Evolutionary conservation across 1,284 basidiomycete species (phyloP).

Genomic region (Heterobasidion occidentale): DNA sequence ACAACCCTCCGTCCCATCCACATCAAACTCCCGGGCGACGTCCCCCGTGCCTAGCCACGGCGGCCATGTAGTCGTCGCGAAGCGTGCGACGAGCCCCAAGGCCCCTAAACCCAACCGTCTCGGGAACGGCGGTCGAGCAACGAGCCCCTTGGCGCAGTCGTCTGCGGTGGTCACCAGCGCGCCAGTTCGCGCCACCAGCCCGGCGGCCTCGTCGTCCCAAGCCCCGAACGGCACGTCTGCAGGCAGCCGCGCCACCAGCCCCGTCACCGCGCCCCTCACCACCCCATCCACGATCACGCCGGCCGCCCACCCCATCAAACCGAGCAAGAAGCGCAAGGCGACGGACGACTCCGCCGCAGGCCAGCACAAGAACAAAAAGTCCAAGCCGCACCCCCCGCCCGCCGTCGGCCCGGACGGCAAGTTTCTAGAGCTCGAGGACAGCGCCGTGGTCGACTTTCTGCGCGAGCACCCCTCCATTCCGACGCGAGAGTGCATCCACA

Average conservation of each 20-base stretch:
- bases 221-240: conserved; percentile 13
- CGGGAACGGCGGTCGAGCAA: conserved; percentile 36
- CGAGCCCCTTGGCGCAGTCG: conserved; percentile 40
- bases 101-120: conserved; percentile 45
- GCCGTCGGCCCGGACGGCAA: conserved; percentile 30
- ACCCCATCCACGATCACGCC: background rate
- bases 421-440: conserved; percentile 46
- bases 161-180: conserved; percentile 19
- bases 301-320: conserved; percentile 15
- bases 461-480: conserved; percentile 52
- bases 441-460: conserved; percentile 67
- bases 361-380: conserved; percentile 56
- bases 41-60: conserved; percentile 51
- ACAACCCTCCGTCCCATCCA: conserved; percentile 8
- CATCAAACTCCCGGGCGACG: conserved; percentile 38
- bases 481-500: conserved; percentile 68
- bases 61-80: conserved; percentile 72
- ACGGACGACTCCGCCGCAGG: conserved; percentile 27
- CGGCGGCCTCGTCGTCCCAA: conserved; percentile 17
- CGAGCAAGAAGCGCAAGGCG: conserved; percentile 61
- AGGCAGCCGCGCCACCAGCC: background rate
- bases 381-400: conserved; percentile 37
- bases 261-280: no score
- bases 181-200: conserved; percentile 37
- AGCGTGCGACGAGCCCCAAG: conserved; percentile 75